A percentile compares a stretch with the other conserved stretches of the same genome.
Evolutionary conservation across 805 yeast species (phyloP).

Genomic region (Henningerozyma blattae): DNA sequence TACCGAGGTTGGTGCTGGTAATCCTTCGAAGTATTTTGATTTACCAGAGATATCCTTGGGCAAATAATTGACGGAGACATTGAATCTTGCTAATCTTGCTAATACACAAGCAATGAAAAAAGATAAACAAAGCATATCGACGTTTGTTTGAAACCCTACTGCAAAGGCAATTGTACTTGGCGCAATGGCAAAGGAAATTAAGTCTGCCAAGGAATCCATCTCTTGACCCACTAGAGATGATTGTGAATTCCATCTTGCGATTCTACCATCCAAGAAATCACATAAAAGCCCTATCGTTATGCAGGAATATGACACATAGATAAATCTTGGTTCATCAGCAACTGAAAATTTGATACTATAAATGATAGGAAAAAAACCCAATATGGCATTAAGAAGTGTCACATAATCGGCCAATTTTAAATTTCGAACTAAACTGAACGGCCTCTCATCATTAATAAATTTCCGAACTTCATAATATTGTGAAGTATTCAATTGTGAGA

Average conservation of each 20-base stretch:
- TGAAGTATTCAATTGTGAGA: conserved; percentile 51
- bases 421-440: conserved; percentile 68
- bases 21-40: conserved; percentile 88
- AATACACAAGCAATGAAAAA: conserved; percentile 85
- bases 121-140: conserved; percentile 60
- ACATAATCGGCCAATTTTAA: conserved; percentile 91
- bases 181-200: conserved; percentile 84
- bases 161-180: conserved; percentile 86
- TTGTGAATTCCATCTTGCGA: conserved; percentile 83
- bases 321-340: conserved; percentile 50
- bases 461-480: conserved; percentile 61
- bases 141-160: conserved; percentile 71
- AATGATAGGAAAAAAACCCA: conserved; percentile 79
- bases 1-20: conserved; percentile 84
- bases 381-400: conserved; percentile 80
- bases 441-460: conserved; percentile 69
- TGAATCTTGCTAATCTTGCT: conserved; percentile 83
- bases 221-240: conserved; percentile 91
- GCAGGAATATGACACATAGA: conserved; percentile 76
- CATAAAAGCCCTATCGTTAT: conserved; percentile 82
- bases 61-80: conserved; percentile 78
- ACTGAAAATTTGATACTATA: conserved; percentile 68
- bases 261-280: conserved; percentile 92
- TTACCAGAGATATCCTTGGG: conserved; percentile 77
- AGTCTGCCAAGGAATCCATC: conserved; percentile 86